Percentiles rank a stretch among this genome's conserved stretches.
Evolutionary conservation across 2,329 filamentous ascomycete species (phyloP).

Genomic region (Aphanocladium album): DNA sequence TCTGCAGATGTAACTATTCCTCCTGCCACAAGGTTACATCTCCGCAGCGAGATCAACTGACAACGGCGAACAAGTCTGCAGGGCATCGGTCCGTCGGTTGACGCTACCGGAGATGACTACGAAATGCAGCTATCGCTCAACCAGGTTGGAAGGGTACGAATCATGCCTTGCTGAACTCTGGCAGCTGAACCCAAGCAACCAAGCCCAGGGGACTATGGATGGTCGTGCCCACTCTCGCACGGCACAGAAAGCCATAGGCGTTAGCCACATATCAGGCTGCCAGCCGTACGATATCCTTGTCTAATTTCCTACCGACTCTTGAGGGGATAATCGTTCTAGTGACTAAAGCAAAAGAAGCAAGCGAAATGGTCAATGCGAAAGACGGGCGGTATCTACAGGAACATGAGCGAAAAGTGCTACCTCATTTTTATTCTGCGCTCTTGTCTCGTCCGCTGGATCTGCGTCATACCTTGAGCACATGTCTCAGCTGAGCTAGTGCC

Average conservation of each 20-base stretch:
- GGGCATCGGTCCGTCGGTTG: background rate
- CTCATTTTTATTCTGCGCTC: background rate
- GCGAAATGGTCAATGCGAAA: background rate
- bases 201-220: background rate
- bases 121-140: background rate
- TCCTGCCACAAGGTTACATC: background rate
- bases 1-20: background rate
- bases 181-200: background rate
- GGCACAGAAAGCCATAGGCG: background rate
- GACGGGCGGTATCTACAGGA: background rate
- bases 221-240: background rate
- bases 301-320: background rate
- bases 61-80: background rate
- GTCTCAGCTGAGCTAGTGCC: background rate
- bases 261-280: background rate
- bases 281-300: background rate
- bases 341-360: background rate
- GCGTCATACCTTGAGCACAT: background rate
- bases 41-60: background rate
- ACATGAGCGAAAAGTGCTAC: no score
- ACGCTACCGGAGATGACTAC: conserved; percentile 13
- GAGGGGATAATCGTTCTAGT: background rate
- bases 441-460: background rate
- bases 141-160: background rate
- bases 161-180: background rate